Evolutionary conservation across 116 monocot species (phyloP).

Genomic region (Phalaenopsis hybrid): DNA sequence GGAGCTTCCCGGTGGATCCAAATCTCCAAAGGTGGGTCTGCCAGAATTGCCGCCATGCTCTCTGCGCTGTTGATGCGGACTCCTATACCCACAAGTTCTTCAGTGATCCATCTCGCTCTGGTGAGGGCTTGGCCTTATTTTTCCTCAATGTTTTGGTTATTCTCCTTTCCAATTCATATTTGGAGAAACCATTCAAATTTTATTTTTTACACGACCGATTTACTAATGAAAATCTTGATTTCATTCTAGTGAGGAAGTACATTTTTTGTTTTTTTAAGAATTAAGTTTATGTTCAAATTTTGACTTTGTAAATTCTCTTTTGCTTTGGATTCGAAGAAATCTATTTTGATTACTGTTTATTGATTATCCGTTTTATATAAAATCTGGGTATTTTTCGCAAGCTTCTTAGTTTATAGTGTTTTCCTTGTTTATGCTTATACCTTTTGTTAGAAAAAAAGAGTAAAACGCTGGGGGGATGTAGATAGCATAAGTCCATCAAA

Average conservation of each 20-base stretch:
- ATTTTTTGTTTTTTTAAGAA: background rate
- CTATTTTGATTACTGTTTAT: background rate
- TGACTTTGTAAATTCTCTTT: background rate
- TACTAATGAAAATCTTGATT: background rate
- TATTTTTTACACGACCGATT: background rate
- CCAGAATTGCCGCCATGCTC: slow-evolving; percentile 75
- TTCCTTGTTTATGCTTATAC: too few relatives aligned
- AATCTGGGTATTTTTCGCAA: background rate
- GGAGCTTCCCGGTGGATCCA: slow-evolving; percentile 46
- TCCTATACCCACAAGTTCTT: slow-evolving; percentile 73
- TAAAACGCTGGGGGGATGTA: too few relatives aligned
- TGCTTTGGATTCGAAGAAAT: background rate
- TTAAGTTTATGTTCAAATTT: background rate
- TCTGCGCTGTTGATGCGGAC: slow-evolving; percentile 74
- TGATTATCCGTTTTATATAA: background rate
- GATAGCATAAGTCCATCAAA: too few relatives aligned
- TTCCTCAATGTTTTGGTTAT: background rate
- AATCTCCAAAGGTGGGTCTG: slow-evolving; percentile 67
- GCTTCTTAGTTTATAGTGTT: too few relatives aligned
- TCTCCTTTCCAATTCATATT: background rate
- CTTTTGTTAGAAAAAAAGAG: too few relatives aligned
- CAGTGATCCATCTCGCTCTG: slow-evolving; percentile 64
- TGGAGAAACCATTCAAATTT: background rate
- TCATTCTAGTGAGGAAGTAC: background rate
- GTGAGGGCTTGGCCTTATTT: slow-evolving; percentile 23